These are phyloP conservation scores for Delitschia confertaspora DNA, from an alignment of 495 filamentous ascomycete species.

Conservation along the genomic window DNA sequence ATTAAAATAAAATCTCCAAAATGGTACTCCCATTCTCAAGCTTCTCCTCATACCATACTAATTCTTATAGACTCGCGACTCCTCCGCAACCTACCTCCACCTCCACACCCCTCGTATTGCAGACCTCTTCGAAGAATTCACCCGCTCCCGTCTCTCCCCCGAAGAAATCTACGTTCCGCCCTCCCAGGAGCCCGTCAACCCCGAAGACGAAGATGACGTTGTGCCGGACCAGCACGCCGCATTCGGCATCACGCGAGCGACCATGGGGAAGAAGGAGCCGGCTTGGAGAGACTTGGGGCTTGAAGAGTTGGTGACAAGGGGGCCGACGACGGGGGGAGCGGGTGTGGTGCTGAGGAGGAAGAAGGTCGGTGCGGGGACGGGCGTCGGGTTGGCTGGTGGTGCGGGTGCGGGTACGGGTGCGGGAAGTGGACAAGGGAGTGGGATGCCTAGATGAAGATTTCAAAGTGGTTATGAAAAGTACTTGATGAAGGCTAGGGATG, in stretches of 20 bases:
- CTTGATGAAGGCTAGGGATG: no score
- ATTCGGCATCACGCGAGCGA: conserved; percentile 87
- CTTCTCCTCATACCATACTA: conserved; percentile 3
- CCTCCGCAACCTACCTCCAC: conserved; percentile 78
- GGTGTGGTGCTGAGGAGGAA: conserved; percentile 1
- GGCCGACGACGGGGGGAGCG: conserved; percentile 34
- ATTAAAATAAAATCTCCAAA: no score
- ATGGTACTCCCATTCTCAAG: no score
- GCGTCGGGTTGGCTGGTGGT: background rate
- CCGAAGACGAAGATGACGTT: conserved; percentile 94
- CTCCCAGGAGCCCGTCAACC: conserved; percentile 86
- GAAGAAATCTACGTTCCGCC: conserved; percentile 79
- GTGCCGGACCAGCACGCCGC: conserved; percentile 96
- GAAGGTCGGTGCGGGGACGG: conserved; percentile 1
- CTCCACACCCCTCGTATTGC: conserved; percentile 69
- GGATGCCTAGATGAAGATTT: conserved; percentile 1
- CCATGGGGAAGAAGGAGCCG: conserved; percentile 52
- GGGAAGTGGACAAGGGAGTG: background rate
- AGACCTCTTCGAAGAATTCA: conserved; percentile 74
- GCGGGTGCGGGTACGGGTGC: conserved; percentile 4
- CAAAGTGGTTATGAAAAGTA: no score
- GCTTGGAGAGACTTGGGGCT: conserved; percentile 85
- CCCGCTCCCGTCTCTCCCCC: conserved; percentile 27
- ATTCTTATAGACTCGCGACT: conserved; percentile 70
- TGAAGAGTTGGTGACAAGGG: conserved; percentile 56